A percentile compares a stretch with the other conserved stretches of the same genome.
phyloP scores from a whole-genome alignment of 2,329 filamentous ascomycete genomes.

The Trichoderma aggressivum region DNA sequence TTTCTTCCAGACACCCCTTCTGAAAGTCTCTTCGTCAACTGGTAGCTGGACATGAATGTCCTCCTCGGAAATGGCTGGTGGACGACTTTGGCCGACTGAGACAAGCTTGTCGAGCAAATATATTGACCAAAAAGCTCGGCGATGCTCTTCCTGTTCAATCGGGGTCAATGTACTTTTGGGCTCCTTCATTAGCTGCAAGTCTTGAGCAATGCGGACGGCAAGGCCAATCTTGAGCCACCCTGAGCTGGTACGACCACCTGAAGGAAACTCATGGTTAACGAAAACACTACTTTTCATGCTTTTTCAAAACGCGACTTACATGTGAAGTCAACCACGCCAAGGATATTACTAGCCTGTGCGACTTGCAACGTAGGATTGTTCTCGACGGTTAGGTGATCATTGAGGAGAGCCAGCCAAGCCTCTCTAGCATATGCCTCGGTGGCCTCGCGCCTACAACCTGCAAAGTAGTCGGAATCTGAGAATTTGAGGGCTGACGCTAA shows the following conservation, averaged over 20 bases:
- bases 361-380: conserved; percentile 1
- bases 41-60: conserved; percentile 11
- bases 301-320: not conserved
- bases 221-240: conserved; percentile 15
- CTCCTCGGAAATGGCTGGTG: conserved; percentile 8
- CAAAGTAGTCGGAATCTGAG: conserved; percentile 3
- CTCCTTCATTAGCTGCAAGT: conserved; percentile 13
- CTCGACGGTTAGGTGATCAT: conserved; percentile 1
- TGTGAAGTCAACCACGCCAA: conserved; percentile 13
- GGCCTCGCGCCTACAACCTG: conserved; percentile 5
- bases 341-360: conserved; percentile 11
- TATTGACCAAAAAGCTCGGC: conserved; percentile 11
- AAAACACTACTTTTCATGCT: not conserved
- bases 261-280: not conserved
- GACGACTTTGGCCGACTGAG: conserved; percentile 9
- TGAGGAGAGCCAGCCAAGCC: conserved; percentile 10
- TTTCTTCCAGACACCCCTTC: conserved; percentile 12
- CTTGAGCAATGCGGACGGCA: conserved; percentile 15
- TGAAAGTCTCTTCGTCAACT: conserved; percentile 7
- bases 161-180: not conserved
- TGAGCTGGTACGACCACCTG: conserved; percentile 12
- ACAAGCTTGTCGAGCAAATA: conserved; percentile 10
- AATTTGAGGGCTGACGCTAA: conserved; percentile 13
- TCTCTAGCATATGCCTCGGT: conserved; percentile 15
- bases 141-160: conserved; percentile 10